Conservation (phyloP, 2,329 filamentous ascomycete species). For the Calycina marina region DNA sequence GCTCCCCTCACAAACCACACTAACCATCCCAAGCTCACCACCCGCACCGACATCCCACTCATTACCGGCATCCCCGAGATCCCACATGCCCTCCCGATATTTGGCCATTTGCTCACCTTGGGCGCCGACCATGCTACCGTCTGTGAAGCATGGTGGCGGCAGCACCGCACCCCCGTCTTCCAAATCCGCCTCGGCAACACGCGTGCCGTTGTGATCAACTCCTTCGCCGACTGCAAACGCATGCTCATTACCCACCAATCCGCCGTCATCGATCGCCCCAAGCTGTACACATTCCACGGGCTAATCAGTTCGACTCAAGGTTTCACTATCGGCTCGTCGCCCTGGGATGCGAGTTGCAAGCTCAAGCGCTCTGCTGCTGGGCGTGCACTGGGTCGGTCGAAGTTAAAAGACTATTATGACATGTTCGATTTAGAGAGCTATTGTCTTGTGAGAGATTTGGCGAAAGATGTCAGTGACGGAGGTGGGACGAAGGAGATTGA, state of each 20-base stretch:
- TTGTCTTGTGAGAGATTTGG: conserved; percentile 33
- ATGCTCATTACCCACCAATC: conserved; percentile 35
- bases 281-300: conserved; percentile 37
- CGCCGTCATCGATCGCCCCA: conserved; percentile 34
- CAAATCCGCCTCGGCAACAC: conserved; percentile 39
- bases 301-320: conserved; percentile 36
- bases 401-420: conserved; percentile 31
- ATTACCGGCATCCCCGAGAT: conserved; percentile 35
- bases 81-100: conserved; percentile 33
- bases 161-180: conserved; percentile 31
- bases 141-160: conserved; percentile 35
- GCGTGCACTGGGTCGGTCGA: conserved; percentile 30
- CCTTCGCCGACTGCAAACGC: conserved; percentile 35
- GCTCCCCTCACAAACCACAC: no score
- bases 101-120: conserved; percentile 34
- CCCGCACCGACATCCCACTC: conserved; percentile 31
- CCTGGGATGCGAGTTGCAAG: conserved; percentile 38
- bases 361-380: conserved; percentile 37
- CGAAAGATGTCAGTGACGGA: conserved; percentile 29
- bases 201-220: conserved; percentile 36
- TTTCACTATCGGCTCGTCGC: conserved; percentile 38
- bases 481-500: conserved; percentile 28
- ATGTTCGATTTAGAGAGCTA: conserved; percentile 40
- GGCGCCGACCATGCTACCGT: conserved; percentile 38
- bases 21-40: no score